Evolutionary conservation across 1,284 basidiomycete species (phyloP), one percentile per base, ranked within the genome.

Genomic region (Ceratobasidium papillatum): DNA sequence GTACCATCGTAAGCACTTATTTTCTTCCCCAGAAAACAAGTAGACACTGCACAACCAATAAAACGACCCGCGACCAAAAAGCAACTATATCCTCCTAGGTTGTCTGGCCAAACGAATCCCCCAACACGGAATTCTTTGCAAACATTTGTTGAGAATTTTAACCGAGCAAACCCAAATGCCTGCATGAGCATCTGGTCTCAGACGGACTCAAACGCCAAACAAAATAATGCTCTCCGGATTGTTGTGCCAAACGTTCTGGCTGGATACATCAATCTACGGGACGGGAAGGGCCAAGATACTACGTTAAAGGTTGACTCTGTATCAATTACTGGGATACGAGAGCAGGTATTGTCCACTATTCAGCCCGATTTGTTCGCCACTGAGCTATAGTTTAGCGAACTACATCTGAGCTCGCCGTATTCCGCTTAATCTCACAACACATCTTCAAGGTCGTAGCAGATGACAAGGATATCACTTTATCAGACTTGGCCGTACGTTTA

Each of bases 251-350:
- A 64, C 25, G 30, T 75, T 34, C 51, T 72, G 12, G 51, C 73
- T 51, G 74, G 56, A 19, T 75, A 75, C 36, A 64, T 75, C 17
- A 69, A 25, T 19, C 27, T 75, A 22, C 27, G 65, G 34, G n/a
- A 54, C 19, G n/a, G n/a, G 7, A 41, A 25, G 19, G 19, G 22
- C 22, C 45, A 72, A 19, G n/a, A 73, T 12, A 47, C 14, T 22
- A 12, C 45, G 47, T 25, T 75, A 2, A 38, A 34, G 45, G n/a
- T 43, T 9, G 59, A 62, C 27, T 63, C 66, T 8, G 61, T 72
- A 19, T 62, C 56, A 4, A 45, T 52, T 12, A 30, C 59, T 32
- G 74, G 58, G 3, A 52, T 62, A 30, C 47, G 74, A 17, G 74
- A 75, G 36, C 52, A 62, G 68, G 74, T 75, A 47, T 22, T 4